Evolutionary conservation across 305 asterid species (phyloP), one percentile per base, ranked within the genome.

Genomic region (Coffea humblotiana): DNA sequence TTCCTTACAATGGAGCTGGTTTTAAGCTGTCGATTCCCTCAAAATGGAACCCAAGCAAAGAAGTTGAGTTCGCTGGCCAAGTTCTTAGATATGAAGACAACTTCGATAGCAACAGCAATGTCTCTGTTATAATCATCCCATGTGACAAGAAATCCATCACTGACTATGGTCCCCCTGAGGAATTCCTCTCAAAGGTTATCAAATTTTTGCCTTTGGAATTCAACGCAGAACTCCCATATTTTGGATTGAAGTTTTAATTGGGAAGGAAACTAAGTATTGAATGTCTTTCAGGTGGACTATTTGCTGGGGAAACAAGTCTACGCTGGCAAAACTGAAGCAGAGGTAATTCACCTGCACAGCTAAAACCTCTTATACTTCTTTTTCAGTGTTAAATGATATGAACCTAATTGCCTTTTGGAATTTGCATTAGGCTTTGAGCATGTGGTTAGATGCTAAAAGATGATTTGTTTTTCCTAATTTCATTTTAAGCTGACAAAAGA

Each of bases 21-120:
- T 96, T 96, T 89, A 92, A 88, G 86, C 27, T 96, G 71, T 75
- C 82, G 4, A 74, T 94, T 48, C 99, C 99, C 5, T 49, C 99
- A 3, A 94, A 96, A 84, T 96, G 99, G 99, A 96, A 92, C 83
- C 98, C 98, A n/a, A 94, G 98, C 91, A 84, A 82, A 21, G 98
- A 96, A 80, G 60, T 79, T 6, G 99, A 96, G 85, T 96, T 61
- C 84, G 98, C 98, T 32, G 99, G 98, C 3, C 99, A 94, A 82
- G 95, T 96, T 40, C 87, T 96, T 16, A 88, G 98, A 52, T 96
- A 82, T 23, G 99, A 96, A 83, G 99, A 96, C 93, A 96, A 96
- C 88, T 96, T 91, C 76, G 99, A 96, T 73, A 47, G 93, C 79
- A 89, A 90, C 14, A 94, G 81, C 90, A 88, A 91, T 83, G 71